These are phyloP conservation scores for Sisymbrium altissimum DNA, from an alignment of 345 rosid genomes.

Conservation along the genomic window DNA sequence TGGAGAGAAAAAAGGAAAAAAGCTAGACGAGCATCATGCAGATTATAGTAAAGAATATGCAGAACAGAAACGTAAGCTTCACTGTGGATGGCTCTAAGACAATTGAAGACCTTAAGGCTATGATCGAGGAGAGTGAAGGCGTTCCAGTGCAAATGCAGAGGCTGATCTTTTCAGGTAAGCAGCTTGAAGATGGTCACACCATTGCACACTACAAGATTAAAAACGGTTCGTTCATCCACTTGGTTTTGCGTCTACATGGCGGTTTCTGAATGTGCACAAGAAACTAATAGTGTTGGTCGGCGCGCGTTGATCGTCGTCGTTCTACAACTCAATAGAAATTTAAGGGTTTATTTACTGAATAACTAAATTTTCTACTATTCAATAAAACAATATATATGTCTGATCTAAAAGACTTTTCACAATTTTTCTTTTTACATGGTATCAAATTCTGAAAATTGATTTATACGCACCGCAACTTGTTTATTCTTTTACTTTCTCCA, in stretches of 20 bases:
- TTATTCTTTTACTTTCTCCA: background rate
- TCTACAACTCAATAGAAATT: background rate
- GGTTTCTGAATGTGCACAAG: background rate
- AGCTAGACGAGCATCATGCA: background rate
- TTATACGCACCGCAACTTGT: background rate
- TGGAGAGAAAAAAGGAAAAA: background rate
- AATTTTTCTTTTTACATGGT: background rate
- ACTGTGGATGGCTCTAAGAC: background rate
- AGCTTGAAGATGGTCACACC: slow-evolving; percentile 1
- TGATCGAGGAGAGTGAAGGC: background rate
- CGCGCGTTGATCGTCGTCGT: background rate
- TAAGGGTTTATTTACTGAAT: background rate
- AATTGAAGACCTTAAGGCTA: background rate
- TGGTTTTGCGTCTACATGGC: background rate
- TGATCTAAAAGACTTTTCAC: background rate
- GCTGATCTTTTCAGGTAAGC: background rate
- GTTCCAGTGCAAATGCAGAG: background rate
- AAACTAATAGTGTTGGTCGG: background rate
- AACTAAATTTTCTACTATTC: background rate
- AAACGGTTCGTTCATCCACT: background rate
- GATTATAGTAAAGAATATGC: background rate
- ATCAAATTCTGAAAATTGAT: background rate
- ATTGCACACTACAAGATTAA: background rate
- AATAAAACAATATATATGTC: no score
- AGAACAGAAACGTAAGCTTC: background rate